phyloP scores from a whole-genome alignment of 768 basidiomycete genomes.

The Lactarius trivialis region DNA sequence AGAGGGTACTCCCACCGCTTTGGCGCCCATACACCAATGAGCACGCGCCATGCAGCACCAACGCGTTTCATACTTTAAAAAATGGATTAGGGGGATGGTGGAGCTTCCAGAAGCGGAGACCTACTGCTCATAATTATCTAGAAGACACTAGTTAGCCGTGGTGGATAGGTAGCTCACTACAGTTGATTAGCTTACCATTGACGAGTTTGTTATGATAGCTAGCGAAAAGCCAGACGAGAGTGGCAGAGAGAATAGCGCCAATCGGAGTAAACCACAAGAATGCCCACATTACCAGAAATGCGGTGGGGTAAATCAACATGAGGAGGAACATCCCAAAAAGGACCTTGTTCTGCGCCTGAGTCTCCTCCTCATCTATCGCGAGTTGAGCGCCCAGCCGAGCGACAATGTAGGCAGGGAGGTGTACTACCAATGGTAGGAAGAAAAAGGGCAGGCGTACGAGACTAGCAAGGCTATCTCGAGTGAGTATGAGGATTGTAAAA shows the following conservation, averaged over 20 bases:
- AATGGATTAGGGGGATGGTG: slow-evolving; percentile 10
- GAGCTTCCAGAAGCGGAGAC: slow-evolving; percentile 15
- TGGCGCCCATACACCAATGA: slow-evolving; percentile 92
- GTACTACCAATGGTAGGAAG: slow-evolving; percentile 75
- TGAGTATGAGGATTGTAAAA: slow-evolving; percentile 66
- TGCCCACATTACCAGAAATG: slow-evolving; percentile 84
- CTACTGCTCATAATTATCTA: slow-evolving; percentile 76
- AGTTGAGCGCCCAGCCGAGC: slow-evolving; percentile 67
- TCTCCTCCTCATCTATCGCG: slow-evolving; percentile 83
- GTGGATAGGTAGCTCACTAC: slow-evolving; percentile 1
- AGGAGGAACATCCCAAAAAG: slow-evolving; percentile 74
- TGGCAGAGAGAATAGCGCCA: slow-evolving; percentile 67
- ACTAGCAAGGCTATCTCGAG: slow-evolving; percentile 68
- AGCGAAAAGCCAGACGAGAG: slow-evolving; percentile 68
- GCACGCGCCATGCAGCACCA: slow-evolving; percentile 91
- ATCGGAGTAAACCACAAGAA: slow-evolving; percentile 66
- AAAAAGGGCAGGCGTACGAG: slow-evolving; percentile 83
- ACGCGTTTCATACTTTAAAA: slow-evolving; percentile 64
- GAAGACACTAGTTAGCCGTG: not conserved
- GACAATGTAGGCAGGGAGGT: slow-evolving; percentile 81
- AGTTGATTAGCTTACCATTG: slow-evolving; percentile 53
- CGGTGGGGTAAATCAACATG: slow-evolving; percentile 70
- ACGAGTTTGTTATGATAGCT: slow-evolving; percentile 83
- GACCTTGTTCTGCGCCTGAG: slow-evolving; percentile 95
- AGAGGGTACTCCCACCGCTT: slow-evolving; percentile 75